Conservation (phyloP, 1,139 yeast genomes). For the Scheffersomyces stambukii region DNA sequence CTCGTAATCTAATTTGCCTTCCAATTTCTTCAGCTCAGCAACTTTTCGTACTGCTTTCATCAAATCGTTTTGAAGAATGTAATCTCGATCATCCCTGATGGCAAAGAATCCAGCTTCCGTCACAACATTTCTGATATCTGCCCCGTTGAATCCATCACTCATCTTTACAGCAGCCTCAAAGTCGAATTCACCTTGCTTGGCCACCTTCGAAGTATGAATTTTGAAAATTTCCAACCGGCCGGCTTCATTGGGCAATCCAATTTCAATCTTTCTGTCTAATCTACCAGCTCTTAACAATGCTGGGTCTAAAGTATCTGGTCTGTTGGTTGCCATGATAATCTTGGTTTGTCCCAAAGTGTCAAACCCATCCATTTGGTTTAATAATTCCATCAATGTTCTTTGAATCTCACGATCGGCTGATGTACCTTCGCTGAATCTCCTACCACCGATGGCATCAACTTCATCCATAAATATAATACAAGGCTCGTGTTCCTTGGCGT, state of each 20-base stretch:
- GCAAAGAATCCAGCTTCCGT: slow-evolving; percentile 99
- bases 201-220: slow-evolving; percentile 83
- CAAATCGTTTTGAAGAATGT: slow-evolving; percentile 86
- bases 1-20: slow-evolving; percentile 92
- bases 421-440: slow-evolving; percentile 97
- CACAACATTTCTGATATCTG: slow-evolving; percentile 93
- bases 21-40: slow-evolving; percentile 93
- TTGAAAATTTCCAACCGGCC: slow-evolving; percentile 94
- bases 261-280: slow-evolving; percentile 95
- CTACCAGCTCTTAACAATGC: slow-evolving; percentile 98
- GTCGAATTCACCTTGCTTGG: slow-evolving; percentile 94
- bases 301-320: slow-evolving; percentile 99
- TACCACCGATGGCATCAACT: slow-evolving; percentile 98
- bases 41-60: slow-evolving; percentile 99
- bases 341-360: slow-evolving; percentile 96
- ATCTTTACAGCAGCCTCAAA: slow-evolving; percentile 95
- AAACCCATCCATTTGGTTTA: slow-evolving; percentile 99
- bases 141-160: slow-evolving; percentile 99
- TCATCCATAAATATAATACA: slow-evolving; percentile 99
- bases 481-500: slow-evolving; percentile 97
- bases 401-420: slow-evolving; percentile 99
- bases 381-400: slow-evolving; percentile 95
- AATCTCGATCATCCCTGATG: slow-evolving; percentile 95
- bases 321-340: slow-evolving; percentile 97
- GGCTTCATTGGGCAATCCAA: slow-evolving; percentile 93